Percentiles rank a stretch among this genome's conserved stretches.
Evolutionary conservation across 2,329 filamentous ascomycete species (phyloP).

Genomic region (Colletotrichum trifolii): DNA sequence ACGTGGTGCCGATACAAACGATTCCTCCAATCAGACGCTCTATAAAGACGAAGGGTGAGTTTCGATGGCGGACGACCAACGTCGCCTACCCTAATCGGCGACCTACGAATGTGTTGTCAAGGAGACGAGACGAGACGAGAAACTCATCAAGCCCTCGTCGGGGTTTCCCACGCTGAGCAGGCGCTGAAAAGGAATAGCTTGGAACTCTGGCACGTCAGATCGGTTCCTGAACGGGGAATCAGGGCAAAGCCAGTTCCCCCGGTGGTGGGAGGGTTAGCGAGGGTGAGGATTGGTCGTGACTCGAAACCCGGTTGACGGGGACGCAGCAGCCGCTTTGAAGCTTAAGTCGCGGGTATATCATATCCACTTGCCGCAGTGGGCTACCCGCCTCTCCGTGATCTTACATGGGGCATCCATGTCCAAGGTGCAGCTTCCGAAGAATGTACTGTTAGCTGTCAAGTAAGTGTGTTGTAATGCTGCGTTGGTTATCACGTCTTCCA

Average conservation of each 20-base stretch:
- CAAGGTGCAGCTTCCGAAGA: no score
- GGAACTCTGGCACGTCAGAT: background rate
- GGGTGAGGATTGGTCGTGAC: background rate
- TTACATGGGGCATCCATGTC: no score
- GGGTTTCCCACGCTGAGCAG: background rate
- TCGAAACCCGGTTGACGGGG: conserved; percentile 1
- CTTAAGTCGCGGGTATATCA: no score
- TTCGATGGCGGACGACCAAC: conserved; percentile 12
- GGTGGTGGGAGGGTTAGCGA: no score
- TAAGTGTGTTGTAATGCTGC: no score
- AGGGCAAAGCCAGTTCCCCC: conserved; percentile 1
- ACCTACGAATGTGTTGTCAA: no score
- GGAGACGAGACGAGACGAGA: no score
- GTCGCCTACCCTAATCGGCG: conserved; percentile 1
- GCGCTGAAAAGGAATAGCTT: background rate
- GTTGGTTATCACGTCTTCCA: no score
- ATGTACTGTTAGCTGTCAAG: no score
- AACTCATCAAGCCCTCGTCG: no score
- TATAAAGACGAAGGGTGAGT: background rate
- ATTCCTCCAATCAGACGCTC: background rate
- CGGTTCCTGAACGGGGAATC: conserved; percentile 1
- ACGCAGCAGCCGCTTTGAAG: background rate
- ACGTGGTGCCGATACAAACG: background rate
- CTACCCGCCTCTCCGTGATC: no score
- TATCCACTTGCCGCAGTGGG: no score